A percentile compares a stretch with the other conserved stretches of the same genome.
Conservation (phyloP, 768 basidiomycete species). For the Boletus reticulatus region DNA sequence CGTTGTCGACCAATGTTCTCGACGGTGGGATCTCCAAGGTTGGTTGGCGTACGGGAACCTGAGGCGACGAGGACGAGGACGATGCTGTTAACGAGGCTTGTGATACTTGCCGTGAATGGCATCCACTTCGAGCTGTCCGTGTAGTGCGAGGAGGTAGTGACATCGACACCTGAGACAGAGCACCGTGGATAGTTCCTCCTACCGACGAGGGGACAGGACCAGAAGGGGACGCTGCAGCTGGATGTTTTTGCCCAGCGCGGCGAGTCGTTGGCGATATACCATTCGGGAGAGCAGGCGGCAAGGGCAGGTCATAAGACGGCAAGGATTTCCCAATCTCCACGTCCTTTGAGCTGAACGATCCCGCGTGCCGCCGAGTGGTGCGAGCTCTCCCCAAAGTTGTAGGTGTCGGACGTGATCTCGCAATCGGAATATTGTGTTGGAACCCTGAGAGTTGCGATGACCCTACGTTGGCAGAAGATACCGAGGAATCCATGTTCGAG, state of each 20-base stretch:
- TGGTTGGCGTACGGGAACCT: constrained; percentile 24
- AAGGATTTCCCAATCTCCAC: constrained; percentile 83
- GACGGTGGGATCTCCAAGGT: constrained; percentile 53
- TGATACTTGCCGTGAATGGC: constrained; percentile 45
- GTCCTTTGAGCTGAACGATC: constrained; percentile 93
- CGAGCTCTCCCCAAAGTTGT: constrained; percentile 42
- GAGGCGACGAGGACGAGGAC: constrained; percentile 36
- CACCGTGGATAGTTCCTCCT: constrained; percentile 3
- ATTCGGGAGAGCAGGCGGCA: constrained; percentile 26
- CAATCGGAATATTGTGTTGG: constrained; percentile 26
- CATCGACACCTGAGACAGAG: constrained; percentile 6
- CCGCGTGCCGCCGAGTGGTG: constrained; percentile 78
- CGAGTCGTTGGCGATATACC: constrained; percentile 33
- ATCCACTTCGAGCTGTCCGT: constrained; percentile 7
- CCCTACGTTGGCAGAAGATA: constrained; percentile 27
- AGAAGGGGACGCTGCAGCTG: constrained; percentile 31
- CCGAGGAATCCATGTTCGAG: constrained; percentile 22
- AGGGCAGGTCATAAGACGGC: constrained; percentile 55
- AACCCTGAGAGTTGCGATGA: constrained; percentile 23
- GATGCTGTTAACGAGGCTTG: constrained; percentile 41
- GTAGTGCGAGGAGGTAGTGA: constrained; percentile 14
- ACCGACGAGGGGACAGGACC: constrained; percentile 11
- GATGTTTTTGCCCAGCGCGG: constrained; percentile 51
- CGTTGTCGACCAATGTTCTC: constrained; percentile 69
- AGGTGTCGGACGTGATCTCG: constrained; percentile 28